Percentiles rank a stretch among this genome's conserved stretches.
Conservation (phyloP, 441 rosid genomes). For the Bocquillonia castaneifolia region DNA sequence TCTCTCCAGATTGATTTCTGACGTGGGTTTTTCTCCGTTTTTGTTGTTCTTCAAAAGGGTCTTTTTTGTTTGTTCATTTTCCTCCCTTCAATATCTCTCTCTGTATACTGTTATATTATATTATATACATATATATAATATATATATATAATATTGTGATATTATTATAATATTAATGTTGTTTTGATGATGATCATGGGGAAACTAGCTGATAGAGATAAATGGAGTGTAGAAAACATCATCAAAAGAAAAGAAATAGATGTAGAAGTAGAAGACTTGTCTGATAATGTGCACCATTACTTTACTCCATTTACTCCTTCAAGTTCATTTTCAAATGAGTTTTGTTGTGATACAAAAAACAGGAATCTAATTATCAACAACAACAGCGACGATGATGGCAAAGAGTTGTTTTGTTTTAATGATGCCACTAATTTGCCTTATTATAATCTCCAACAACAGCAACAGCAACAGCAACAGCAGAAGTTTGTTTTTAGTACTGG, state of each 20-base stretch:
- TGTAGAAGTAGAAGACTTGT: too few relatives aligned
- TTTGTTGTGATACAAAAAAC: slow-evolving; percentile 17
- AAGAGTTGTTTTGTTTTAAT: slow-evolving; percentile 16
- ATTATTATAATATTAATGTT: neutral
- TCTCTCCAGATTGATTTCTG: slow-evolving; percentile 13
- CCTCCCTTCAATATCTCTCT: slow-evolving; percentile 4
- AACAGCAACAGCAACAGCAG: neutral
- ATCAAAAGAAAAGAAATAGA: too few relatives aligned
- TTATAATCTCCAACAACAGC: slow-evolving; percentile 10
- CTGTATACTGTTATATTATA: neutral
- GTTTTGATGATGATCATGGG: slow-evolving; percentile 26
- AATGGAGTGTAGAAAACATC: slow-evolving; percentile 22
- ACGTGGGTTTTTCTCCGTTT: too few relatives aligned
- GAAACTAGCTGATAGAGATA: slow-evolving; percentile 17
- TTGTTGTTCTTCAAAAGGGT: slow-evolving; percentile 19
- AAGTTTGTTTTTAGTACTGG: slow-evolving; percentile 19
- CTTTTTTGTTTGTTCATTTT: slow-evolving; percentile 22
- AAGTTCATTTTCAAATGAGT: slow-evolving; percentile 11
- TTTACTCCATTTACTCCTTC: neutral
- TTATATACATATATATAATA: neutral
- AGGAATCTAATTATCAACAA: slow-evolving; percentile 20
- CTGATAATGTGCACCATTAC: neutral
- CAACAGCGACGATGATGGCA: slow-evolving; percentile 24
- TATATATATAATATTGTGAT: neutral
- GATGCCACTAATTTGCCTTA: slow-evolving; percentile 23